Conservation (phyloP, 768 basidiomycete genomes). For the Leucogyrophana mollusca region DNA sequence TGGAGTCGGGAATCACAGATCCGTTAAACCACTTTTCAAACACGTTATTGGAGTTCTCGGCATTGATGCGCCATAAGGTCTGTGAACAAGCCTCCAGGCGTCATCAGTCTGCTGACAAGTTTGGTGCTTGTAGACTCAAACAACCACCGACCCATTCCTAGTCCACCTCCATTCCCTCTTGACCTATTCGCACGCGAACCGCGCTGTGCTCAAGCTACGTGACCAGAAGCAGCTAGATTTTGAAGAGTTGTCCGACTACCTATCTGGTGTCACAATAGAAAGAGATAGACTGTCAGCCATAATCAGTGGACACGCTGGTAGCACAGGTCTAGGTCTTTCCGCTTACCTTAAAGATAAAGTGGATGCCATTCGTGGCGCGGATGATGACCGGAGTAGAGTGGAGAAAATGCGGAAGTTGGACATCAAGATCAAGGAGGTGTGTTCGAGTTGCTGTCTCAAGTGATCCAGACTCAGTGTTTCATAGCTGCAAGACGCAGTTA, state of each 20-base stretch:
- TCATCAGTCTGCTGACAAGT: not conserved
- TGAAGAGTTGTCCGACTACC: constrained; percentile 93
- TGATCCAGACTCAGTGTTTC: not conserved
- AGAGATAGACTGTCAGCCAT: constrained; percentile 90
- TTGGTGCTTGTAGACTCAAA: constrained; percentile 72
- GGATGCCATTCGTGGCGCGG: constrained; percentile 87
- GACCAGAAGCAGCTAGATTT: constrained; percentile 99
- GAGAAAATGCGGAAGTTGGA: constrained; percentile 95
- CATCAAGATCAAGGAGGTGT: constrained; percentile 91
- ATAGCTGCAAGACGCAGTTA: constrained; percentile 95
- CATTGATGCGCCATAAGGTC: constrained; percentile 82
- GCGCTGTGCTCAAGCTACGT: constrained; percentile 89
- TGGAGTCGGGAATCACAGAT: constrained; percentile 98
- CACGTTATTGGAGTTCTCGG: constrained; percentile 92
- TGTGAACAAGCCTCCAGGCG: constrained; percentile 18
- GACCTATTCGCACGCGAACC: constrained; percentile 92
- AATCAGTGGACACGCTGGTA: constrained; percentile 84
- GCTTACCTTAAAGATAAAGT: constrained; percentile 92
- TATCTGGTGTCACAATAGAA: constrained; percentile 90
- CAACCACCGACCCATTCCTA: constrained; percentile 90
- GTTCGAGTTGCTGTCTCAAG: constrained; percentile 3
- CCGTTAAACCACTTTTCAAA: constrained; percentile 97
- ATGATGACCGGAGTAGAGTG: constrained; percentile 89
- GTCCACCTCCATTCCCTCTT: constrained; percentile 87
- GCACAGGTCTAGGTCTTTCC: constrained; percentile 79